Base-by-base conservation (phyloP, 129 eudicot species). In the Mikania micrantha region DNA sequence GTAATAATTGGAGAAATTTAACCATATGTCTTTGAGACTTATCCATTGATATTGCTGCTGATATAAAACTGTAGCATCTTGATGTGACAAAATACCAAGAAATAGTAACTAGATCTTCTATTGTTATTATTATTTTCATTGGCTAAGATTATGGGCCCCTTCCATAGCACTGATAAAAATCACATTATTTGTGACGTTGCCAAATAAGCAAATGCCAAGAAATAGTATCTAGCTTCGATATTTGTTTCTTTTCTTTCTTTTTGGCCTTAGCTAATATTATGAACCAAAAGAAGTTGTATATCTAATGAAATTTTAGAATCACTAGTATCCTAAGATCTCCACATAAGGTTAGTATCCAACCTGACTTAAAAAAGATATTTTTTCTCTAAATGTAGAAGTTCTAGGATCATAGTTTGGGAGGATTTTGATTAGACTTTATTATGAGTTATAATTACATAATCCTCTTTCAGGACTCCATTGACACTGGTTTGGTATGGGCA, bases 401-500 rank as follows among this genome's bases (percentile, higher is more conserved):
- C n/a, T n/a, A n/a, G 1, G 24, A 16, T 15, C 15, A n/a, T 67
- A 21, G 29, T 24, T 12, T 34, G 36, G 67, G 67, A 60, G 75
- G 67, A 32, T 42, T 53, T 50, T 17, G 29, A 42, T 32, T 71
- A 70, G 65, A 45, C 63, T 80, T 75, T 75, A 54, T 80, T 77
- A 88, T 85, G 75, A 82, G 85, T 80, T 74, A 62, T 64, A 80
- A 80, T 76, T 50, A 60, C 70, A 74, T 78, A 82, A 83, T 85
- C 72, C 75, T 22, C 48, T 85, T 92, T 92, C 96, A 92, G 98
- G 98, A 88, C 76, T 78, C 70, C 91, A 77, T 92, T 92, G 95
- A 85, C 88, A 79, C 84, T 88, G 85, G 80, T 85, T 92, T 91
- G 82, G 88, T 92, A 74, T 88, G 85, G 96, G 95, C 88, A 85